These are phyloP conservation scores for Wallemia mellicola DNA, from an alignment of 1,284 basidiomycete species.

Conservation along the genomic window DNA sequence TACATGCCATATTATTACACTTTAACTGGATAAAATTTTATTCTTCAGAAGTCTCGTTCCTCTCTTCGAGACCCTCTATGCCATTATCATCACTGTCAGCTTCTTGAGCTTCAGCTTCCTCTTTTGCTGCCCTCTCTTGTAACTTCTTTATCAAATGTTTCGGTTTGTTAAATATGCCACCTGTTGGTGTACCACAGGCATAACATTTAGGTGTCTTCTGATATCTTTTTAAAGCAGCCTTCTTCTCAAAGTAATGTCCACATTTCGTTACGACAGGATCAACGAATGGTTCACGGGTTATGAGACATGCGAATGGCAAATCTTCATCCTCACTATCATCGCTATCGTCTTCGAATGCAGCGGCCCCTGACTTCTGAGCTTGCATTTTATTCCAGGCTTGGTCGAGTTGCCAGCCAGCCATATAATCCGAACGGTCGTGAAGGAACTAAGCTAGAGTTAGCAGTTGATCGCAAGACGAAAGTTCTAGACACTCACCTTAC, in stretches of 20 bases:
- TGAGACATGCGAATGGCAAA: slow-evolving; percentile 84
- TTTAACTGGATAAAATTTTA: too few relatives aligned
- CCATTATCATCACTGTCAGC: slow-evolving; percentile 14
- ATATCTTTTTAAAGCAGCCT: slow-evolving; percentile 63
- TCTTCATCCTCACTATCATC: slow-evolving; percentile 44
- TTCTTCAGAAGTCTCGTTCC: too few relatives aligned
- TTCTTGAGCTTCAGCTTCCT: slow-evolving; percentile 25
- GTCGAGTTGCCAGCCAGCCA: slow-evolving; percentile 94
- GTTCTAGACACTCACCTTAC: slow-evolving; percentile 25
- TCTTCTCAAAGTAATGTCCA: slow-evolving; percentile 83
- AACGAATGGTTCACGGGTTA: slow-evolving; percentile 78
- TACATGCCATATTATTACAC: background rate
- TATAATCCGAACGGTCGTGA: slow-evolving; percentile 34
- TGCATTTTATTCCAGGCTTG: slow-evolving; percentile 11
- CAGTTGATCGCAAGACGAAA: background rate
- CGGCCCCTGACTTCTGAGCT: slow-evolving; percentile 25
- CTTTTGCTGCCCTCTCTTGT: slow-evolving; percentile 16
- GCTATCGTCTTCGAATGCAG: slow-evolving; percentile 25
- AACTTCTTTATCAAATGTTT: slow-evolving; percentile 51
- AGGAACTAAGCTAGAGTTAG: slow-evolving; percentile 9
- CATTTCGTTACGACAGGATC: slow-evolving; percentile 88
- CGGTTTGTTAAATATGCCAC: slow-evolving; percentile 76
- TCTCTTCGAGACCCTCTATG: background rate
- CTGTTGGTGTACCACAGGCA: slow-evolving; percentile 72
- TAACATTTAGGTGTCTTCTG: slow-evolving; percentile 82